Evolutionary conservation across 345 rosid genomes (phyloP).

Genomic region (Schrenkiella parvula): DNA sequence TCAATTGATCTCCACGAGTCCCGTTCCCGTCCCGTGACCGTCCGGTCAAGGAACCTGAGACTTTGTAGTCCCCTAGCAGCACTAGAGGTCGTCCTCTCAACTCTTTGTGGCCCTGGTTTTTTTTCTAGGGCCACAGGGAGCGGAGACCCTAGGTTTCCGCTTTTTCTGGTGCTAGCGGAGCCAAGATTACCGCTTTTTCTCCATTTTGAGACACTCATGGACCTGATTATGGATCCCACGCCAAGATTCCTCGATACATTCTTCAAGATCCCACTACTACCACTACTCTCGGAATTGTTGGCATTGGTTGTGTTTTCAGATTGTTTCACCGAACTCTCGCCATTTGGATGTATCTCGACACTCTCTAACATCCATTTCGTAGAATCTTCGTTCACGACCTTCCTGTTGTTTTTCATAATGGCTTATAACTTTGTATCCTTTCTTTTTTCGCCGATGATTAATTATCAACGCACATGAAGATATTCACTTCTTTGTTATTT

Average conservation of each 20-base stretch:
- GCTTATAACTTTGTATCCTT: background rate
- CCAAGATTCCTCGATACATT: conserved; percentile 24
- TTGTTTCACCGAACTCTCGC: conserved; percentile 28
- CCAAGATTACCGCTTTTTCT: conserved; percentile 33
- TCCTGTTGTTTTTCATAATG: conserved; percentile 24
- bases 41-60: conserved; percentile 77
- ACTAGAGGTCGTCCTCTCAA: conserved; percentile 51
- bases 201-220: conserved; percentile 40
- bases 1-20: conserved; percentile 85
- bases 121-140: background rate
- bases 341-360: conserved; percentile 42
- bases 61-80: conserved; percentile 72
- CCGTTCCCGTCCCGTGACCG: conserved; percentile 57
- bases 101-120: conserved; percentile 9
- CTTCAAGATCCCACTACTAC: conserved; percentile 16
- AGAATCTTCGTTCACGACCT: conserved; percentile 27
- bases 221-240: conserved; percentile 33
- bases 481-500: background rate
- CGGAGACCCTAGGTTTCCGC: conserved; percentile 20
- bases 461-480: background rate
- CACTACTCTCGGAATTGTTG: conserved; percentile 11
- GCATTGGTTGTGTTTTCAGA: background rate
- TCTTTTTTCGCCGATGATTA: background rate
- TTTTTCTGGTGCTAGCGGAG: background rate
- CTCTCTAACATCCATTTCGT: conserved; percentile 50